Evolutionary conservation across 1,284 basidiomycete species (phyloP), one percentile per base, ranked within the genome.

Genomic region (Ceratobasidium sp.): DNA sequence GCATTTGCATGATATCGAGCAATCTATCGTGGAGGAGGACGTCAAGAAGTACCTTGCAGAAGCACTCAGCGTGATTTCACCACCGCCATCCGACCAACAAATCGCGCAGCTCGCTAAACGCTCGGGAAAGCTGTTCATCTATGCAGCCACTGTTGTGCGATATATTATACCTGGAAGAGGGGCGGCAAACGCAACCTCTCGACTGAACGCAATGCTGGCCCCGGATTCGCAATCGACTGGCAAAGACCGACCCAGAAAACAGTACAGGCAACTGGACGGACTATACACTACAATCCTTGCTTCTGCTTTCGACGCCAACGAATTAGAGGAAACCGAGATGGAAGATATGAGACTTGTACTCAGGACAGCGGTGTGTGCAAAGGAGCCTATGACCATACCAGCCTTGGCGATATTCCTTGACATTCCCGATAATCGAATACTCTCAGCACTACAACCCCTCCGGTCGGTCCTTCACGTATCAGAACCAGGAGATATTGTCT

Each of bases 1-100:
- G 38, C 38, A 40, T 40, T 62, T 71, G 20, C 70, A 71, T 35
- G 56, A 71, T 35, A 42, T 71, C 25, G 68, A 69, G n/a, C 22
- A 35, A 22, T 56, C 70, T 13, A 57, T 69, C 8, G 70, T 69
- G 3, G 17, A 43, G n/a, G 58, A 42, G 7, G 70, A 71, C 34
- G 69, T 69, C 25, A 22, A 52, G 32, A 42, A 17, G 13, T 71
- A 69, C 47, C 42, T 71, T 1, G 8, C 22, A 34, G 35, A 38
- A 32, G 31, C 12, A 3, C 58, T 71, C 5, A 56, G 38, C 38
- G 7, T 17, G 7, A 40, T 40, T 7, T 40, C 38, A 8, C 38
- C 38, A 17, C 38, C 38, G 17, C 38, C 38, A 40, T 40, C 38
- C 38, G 17, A 40, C 38, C 8, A 40, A 7, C 8, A 40, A 17